Evolutionary conservation across 805 yeast species (phyloP).

Genomic region (Saccharomycopsis microspora): DNA sequence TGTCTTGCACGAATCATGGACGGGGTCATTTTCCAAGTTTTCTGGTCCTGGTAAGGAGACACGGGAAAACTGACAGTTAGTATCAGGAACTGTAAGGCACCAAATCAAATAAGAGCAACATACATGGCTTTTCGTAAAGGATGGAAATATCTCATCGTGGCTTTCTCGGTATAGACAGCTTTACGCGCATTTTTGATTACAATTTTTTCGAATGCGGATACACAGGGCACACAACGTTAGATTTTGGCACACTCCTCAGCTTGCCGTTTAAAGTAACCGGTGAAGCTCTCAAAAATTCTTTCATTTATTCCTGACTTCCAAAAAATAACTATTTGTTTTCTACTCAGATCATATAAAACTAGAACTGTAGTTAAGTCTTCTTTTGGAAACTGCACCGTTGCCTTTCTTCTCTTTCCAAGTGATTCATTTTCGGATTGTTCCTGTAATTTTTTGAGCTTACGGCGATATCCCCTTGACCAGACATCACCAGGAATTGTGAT

Average conservation of each 20-base stretch:
- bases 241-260: no score
- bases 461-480: constrained; percentile 15
- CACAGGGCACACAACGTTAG: no score
- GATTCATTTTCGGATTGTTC: neutral
- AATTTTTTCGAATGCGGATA: no score
- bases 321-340: constrained; percentile 3
- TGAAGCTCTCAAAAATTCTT: constrained; percentile 14
- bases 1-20: constrained; percentile 84
- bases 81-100: no score
- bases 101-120: neutral
- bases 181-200: no score
- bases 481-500: constrained; percentile 9
- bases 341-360: neutral
- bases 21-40: constrained; percentile 81
- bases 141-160: neutral
- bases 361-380: neutral
- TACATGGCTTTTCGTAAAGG: neutral
- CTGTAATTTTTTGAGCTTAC: no score
- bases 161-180: no score
- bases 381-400: neutral
- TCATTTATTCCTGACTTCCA: constrained; percentile 12
- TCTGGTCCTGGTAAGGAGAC: constrained; percentile 47
- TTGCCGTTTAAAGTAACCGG: constrained; percentile 1
- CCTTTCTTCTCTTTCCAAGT: neutral
- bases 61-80: constrained; percentile 10